Conservation (phyloP, 2,329 filamentous ascomycete species). For the Acrocalymma vagum region DNA sequence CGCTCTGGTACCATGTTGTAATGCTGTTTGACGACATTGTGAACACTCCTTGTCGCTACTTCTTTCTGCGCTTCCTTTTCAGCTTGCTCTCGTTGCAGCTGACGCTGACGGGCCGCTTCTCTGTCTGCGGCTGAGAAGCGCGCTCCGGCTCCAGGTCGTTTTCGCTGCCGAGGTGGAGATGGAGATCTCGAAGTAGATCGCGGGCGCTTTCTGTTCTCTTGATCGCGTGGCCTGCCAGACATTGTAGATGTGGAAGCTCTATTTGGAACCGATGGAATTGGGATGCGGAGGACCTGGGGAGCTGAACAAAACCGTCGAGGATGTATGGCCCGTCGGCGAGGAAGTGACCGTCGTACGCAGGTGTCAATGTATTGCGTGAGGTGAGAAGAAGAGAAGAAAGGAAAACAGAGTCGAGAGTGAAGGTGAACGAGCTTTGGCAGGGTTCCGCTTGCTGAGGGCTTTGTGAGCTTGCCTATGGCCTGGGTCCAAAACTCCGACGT, state of each 20-base stretch:
- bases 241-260: constrained; percentile 18
- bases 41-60: constrained; percentile 65
- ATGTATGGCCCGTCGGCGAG: no score
- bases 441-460: constrained; percentile 1
- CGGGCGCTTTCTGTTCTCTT: constrained; percentile 34
- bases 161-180: constrained; percentile 68
- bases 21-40: constrained; percentile 89
- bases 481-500: background rate
- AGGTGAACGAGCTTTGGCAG: background rate
- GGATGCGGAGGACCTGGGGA: no score
- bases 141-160: constrained; percentile 61
- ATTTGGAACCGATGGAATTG: background rate
- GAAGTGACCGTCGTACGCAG: no score
- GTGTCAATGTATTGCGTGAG: no score
- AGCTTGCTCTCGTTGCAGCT: constrained; percentile 52
- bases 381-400: constrained; percentile 1
- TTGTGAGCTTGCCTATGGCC: background rate
- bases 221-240: constrained; percentile 22
- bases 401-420: background rate
- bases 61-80: constrained; percentile 56
- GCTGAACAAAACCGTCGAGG: no score
- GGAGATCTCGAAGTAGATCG: constrained; percentile 46
- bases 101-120: constrained; percentile 69
- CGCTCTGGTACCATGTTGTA: constrained; percentile 96
- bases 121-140: constrained; percentile 74